phyloP scores from a whole-genome alignment of 768 basidiomycete species.

The Lactifluus pinguis region DNA sequence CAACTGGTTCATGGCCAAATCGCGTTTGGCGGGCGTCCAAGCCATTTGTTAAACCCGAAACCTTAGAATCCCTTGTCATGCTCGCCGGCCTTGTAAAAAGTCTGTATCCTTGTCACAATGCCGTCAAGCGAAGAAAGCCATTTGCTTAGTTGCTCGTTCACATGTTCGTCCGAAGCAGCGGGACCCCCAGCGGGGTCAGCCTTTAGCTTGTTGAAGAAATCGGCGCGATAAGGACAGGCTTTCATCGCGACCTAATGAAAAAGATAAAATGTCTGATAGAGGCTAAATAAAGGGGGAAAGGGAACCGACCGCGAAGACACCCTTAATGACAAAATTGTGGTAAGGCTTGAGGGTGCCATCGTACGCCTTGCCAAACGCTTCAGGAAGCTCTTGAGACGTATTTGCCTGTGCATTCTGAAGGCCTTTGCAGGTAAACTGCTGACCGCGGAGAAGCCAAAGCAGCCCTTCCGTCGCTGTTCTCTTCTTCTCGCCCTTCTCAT shows the following conservation, averaged over 20 bases:
- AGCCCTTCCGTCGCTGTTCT: constrained; percentile 83
- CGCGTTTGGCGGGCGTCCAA: constrained; percentile 5
- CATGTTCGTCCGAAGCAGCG: constrained; percentile 33
- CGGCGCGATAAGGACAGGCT: constrained; percentile 51
- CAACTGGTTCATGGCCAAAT: not conserved
- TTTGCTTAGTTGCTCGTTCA: constrained; percentile 38
- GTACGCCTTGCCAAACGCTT: constrained; percentile 76
- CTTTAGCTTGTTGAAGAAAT: constrained; percentile 50
- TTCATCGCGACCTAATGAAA: constrained; percentile 51
- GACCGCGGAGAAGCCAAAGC: constrained; percentile 88
- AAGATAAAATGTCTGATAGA: not conserved
- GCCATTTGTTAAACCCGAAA: not conserved
- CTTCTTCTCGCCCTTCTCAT: constrained; percentile 85
- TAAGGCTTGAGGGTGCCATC: constrained; percentile 72
- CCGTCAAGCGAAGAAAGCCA: constrained; percentile 46
- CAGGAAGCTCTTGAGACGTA: constrained; percentile 50
- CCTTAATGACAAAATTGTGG: constrained; percentile 67
- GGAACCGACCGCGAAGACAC: constrained; percentile 43
- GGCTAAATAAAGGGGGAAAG: not conserved
- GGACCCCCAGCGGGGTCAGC: constrained; percentile 28
- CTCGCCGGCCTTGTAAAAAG: constrained; percentile 35
- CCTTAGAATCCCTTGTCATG: constrained; percentile 37
- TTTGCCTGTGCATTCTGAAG: constrained; percentile 65
- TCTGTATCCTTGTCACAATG: constrained; percentile 40
- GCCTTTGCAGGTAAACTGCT: constrained; percentile 81